phyloP scores from a whole-genome alignment of 129 eudicot species.

The Smallanthus sonchifolius region DNA sequence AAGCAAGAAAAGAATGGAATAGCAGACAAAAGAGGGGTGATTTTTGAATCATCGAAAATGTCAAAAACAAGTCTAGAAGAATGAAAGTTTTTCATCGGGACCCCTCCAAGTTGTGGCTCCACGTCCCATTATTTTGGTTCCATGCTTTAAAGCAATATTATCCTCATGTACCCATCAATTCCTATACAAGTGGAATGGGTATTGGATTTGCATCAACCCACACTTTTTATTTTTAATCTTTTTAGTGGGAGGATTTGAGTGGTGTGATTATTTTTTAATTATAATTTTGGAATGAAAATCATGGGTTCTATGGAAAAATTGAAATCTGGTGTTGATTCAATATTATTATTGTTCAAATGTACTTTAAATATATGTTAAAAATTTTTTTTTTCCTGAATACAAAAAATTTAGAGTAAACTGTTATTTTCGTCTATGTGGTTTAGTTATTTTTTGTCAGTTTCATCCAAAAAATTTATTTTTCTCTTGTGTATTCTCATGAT shows the following conservation, averaged over 20 bases:
- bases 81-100: background rate
- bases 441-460: too few relatives aligned
- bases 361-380: background rate
- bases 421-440: too few relatives aligned
- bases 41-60: background rate
- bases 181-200: constrained; percentile 23
- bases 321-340: background rate
- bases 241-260: background rate
- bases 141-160: constrained; percentile 21
- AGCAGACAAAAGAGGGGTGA: background rate
- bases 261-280: background rate
- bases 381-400: too few relatives aligned
- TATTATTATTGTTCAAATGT: background rate
- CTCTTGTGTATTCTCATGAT: too few relatives aligned
- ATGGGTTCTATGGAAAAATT: background rate
- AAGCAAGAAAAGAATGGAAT: background rate
- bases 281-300: background rate
- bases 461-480: too few relatives aligned
- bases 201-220: constrained; percentile 25
- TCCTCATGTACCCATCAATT: background rate
- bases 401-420: too few relatives aligned
- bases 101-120: constrained; percentile 13
- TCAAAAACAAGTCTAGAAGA: background rate
- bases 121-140: constrained; percentile 18
- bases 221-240: background rate